Percentiles rank a stretch among this genome's conserved stretches.
Evolutionary conservation across 495 filamentous ascomycete genomes (phyloP).

Genomic region (Neurospora discreta): DNA sequence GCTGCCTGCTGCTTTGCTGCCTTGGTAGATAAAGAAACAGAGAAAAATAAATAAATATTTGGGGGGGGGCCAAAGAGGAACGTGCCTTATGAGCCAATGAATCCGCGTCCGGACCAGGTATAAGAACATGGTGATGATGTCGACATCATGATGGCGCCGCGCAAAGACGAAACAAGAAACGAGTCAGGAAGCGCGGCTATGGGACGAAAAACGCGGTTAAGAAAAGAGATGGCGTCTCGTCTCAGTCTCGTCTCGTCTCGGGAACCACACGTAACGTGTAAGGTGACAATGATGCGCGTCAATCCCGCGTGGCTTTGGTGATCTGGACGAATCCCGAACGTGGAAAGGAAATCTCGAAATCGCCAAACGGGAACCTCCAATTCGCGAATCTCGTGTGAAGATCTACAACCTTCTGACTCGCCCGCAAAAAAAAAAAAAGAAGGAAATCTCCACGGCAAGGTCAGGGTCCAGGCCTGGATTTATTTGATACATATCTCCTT

Average conservation of each 20-base stretch:
- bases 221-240: neutral
- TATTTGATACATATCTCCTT: neutral
- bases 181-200: neutral
- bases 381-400: neutral
- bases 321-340: neutral
- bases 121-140: neutral
- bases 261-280: neutral
- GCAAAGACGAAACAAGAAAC: neutral
- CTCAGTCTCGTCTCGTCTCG: neutral
- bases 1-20: neutral
- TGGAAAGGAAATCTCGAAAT: neutral
- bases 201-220: neutral
- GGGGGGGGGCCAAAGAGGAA: neutral
- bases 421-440: neutral
- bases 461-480: neutral
- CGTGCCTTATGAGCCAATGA: neutral
- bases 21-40: neutral
- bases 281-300: neutral
- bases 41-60: no score
- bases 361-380: neutral
- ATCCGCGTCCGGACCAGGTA: neutral
- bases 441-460: neutral
- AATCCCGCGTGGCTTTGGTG: neutral
- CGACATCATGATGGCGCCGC: neutral
- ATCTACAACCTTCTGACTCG: neutral